Conservation (phyloP, 805 yeast genomes). For the Ogataea pignaliae region DNA sequence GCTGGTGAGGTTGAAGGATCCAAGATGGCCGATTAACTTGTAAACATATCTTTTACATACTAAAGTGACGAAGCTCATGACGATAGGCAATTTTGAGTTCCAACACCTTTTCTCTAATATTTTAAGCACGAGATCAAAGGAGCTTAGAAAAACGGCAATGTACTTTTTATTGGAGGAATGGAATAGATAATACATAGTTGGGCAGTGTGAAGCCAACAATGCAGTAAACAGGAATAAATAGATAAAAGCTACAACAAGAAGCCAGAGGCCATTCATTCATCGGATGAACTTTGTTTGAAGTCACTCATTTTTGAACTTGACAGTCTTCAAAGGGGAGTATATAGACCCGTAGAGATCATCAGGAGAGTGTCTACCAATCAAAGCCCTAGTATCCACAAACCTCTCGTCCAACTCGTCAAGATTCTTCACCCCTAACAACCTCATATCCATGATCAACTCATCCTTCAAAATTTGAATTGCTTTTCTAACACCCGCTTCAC, state of each 20-base stretch:
- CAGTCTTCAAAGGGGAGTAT: slow-evolving; percentile 28
- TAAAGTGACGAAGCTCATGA: too few relatives aligned
- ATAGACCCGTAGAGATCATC: slow-evolving; percentile 27
- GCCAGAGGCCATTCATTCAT: too few relatives aligned
- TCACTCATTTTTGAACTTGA: slow-evolving; percentile 26
- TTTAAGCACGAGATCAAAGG: too few relatives aligned
- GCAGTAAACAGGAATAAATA: not conserved
- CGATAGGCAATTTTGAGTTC: too few relatives aligned
- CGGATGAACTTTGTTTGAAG: too few relatives aligned
- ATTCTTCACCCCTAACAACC: slow-evolving; percentile 66
- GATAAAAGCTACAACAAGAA: not conserved
- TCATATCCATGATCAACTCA: slow-evolving; percentile 74
- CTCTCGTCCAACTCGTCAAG: slow-evolving; percentile 56
- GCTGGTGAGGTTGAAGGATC: too few relatives aligned
- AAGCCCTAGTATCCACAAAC: slow-evolving; percentile 49
- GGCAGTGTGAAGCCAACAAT: not conserved
- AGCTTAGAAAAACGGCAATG: too few relatives aligned
- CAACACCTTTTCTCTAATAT: too few relatives aligned
- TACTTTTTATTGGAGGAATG: too few relatives aligned
- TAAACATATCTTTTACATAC: too few relatives aligned
- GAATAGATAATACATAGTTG: too few relatives aligned
- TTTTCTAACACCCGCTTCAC: slow-evolving; percentile 58
- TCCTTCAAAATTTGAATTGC: slow-evolving; percentile 60
- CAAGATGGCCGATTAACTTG: too few relatives aligned
- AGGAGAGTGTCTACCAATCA: slow-evolving; percentile 30